Evolutionary conservation across 2,329 filamentous ascomycete genomes (phyloP), one percentile per base, ranked within the genome.

Genomic region (Hypoxylon sp.): DNA sequence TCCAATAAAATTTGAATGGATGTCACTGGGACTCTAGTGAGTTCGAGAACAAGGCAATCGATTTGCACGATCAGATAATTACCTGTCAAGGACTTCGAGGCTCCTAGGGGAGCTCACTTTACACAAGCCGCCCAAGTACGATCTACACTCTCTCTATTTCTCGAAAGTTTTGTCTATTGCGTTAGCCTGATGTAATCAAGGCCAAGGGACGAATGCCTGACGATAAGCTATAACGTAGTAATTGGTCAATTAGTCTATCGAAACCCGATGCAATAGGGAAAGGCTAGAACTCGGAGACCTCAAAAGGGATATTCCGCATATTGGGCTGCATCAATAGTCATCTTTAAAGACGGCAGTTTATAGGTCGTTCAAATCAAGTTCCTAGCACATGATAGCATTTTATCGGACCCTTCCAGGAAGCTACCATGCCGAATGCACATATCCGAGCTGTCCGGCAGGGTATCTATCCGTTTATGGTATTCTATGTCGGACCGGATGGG

Each of bases 361-460:
- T 21, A 10, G 17, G 38, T 43, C 17, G 7, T 21, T 21, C 38
- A 43, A 21, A 9, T 11, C 7, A 21, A n/a, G 11, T 43, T 43
- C 17, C 38, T 21, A 11, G 17, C 17, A 43, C 19, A 43, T 21
- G n/a, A 43, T 48, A 21, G 28, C n/a, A 21, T 50, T 41, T 36
- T 51, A 43, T 34, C 34, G 34, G 53, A 9, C 10, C 19, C 10
- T 56, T 43, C 41, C 5, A 23, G 38, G 32, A 56, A 56, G 25
- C 25, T 30, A 23, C 13, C 34, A n/a, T 46, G 45, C 10, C 11
- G 41, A 41, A 23, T 14, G 23, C 11, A 6, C 17, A 23, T 13
- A 34, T 13, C 53, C 53, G 41, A 30, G 10, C 43, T 19, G 30
- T 56, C 38, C 53, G 41, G 41, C 25, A 34, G n/a, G 38, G 25